Percentiles rank a stretch among this genome's conserved stretches.
Conservation (phyloP, 2,329 filamentous ascomycete species). For the Pezizomycotina sp. region DNA sequence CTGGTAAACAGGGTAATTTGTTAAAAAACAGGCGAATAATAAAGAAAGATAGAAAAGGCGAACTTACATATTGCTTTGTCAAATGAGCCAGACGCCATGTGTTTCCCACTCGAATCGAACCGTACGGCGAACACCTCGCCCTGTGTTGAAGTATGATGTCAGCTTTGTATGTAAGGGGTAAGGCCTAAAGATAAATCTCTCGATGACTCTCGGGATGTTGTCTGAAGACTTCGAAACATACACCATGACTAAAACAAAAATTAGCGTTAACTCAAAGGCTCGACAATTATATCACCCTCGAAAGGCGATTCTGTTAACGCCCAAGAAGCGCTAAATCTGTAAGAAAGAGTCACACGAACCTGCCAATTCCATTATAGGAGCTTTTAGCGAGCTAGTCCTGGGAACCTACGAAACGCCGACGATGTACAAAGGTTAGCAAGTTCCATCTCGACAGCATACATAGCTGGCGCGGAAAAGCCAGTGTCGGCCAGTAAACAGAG, state of each 20-base stretch:
- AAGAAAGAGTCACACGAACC: constrained; percentile 49
- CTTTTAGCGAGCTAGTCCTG: constrained; percentile 66
- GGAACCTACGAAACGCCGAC: constrained; percentile 39
- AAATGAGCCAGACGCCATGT: constrained; percentile 90
- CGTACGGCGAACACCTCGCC: constrained; percentile 81
- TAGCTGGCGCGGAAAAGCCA: constrained; percentile 35
- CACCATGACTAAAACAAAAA: background rate
- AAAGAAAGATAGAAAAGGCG: background rate
- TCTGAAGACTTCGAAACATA: background rate
- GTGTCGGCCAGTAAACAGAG: background rate
- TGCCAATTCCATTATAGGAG: constrained; percentile 84
- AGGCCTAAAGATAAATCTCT: background rate
- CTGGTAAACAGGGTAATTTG: constrained; percentile 26
- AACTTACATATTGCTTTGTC: constrained; percentile 69
- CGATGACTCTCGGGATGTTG: constrained; percentile 4
- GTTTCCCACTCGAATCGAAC: constrained; percentile 74
- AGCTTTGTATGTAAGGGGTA: background rate
- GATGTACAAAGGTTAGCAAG: constrained; percentile 2
- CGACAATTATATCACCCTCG: too few relatives aligned
- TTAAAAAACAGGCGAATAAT: background rate
- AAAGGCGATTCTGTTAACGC: too few relatives aligned
- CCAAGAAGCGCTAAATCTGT: too few relatives aligned
- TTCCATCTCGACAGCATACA: constrained; percentile 33
- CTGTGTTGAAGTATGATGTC: constrained; percentile 12
- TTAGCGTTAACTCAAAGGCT: too few relatives aligned